Conservation (phyloP, 176 grass and related monocot genomes). For the Elymus sibiricus region DNA sequence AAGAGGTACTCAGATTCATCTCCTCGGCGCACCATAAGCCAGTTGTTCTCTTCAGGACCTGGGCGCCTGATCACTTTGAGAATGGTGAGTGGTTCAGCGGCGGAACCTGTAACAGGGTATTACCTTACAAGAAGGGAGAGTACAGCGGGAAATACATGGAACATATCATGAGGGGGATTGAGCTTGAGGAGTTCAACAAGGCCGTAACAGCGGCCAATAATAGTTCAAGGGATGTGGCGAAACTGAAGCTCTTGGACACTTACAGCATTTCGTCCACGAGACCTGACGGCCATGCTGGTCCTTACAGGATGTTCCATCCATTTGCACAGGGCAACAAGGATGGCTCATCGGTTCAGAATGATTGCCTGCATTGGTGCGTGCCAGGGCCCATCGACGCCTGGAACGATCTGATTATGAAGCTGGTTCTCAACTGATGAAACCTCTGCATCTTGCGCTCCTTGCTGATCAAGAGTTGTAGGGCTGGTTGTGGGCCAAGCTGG, state of each 20-base stretch:
- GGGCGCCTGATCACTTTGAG: conserved; percentile 91
- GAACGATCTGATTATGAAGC: conserved; percentile 77
- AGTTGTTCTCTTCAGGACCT: conserved; percentile 73
- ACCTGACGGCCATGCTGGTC: conserved; percentile 74
- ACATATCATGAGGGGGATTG: conserved; percentile 57
- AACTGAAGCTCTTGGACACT: conserved; percentile 67
- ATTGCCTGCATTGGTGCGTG: conserved; percentile 96
- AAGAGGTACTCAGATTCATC: conserved; percentile 60
- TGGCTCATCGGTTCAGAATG: conserved; percentile 46
- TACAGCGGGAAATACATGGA: conserved; percentile 48
- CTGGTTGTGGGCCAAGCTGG: background rate
- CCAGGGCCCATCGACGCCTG: conserved; percentile 78
- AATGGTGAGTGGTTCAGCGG: conserved; percentile 76
- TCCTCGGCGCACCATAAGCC: conserved; percentile 45
- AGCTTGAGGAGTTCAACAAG: conserved; percentile 61
- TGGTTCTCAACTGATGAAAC: conserved; percentile 48
- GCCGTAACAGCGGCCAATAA: background rate
- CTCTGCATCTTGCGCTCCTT: background rate
- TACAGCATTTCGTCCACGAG: conserved; percentile 57
- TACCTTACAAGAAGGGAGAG: conserved; percentile 69
- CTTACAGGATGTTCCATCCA: conserved; percentile 65
- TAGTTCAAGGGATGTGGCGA: conserved; percentile 1
- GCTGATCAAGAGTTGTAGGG: background rate
- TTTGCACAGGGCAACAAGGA: conserved; percentile 43
- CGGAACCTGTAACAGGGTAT: conserved; percentile 48